phyloP scores from a whole-genome alignment of 2,329 filamentous ascomycete genomes.

The Aureobasidium sp. region DNA sequence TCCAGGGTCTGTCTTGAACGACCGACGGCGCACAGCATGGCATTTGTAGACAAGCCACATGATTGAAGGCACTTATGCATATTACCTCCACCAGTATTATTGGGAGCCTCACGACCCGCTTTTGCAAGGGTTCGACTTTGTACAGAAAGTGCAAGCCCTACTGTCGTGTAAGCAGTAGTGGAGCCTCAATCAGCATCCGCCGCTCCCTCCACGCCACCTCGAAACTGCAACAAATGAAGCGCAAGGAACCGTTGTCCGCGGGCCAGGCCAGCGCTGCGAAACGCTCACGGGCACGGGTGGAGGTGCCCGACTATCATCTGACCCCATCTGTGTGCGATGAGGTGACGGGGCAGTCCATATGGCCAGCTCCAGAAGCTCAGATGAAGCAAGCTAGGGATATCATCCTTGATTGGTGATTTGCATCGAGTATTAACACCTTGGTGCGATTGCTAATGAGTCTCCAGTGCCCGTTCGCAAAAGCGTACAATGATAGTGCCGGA shows the following conservation, averaged over 20 bases:
- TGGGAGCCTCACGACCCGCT: not conserved
- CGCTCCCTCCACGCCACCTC: not conserved
- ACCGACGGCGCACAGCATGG: not conserved
- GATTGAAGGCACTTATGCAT: not conserved
- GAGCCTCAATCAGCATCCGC: not conserved
- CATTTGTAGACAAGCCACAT: not conserved
- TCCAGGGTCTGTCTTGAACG: slow-evolving; percentile 4
- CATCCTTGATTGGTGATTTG: slow-evolving; percentile 47
- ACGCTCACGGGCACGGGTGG: slow-evolving; percentile 17
- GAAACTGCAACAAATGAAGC: slow-evolving; percentile 19
- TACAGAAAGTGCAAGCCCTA: not conserved
- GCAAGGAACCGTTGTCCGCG: slow-evolving; percentile 19
- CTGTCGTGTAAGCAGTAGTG: not conserved
- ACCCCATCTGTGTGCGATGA: slow-evolving; percentile 35
- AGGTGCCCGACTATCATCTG: slow-evolving; percentile 39
- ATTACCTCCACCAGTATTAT: not conserved
- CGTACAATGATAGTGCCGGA: slow-evolving; percentile 56
- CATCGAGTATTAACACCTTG: not conserved
- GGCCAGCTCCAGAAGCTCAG: slow-evolving; percentile 52
- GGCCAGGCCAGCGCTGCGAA: slow-evolving; percentile 22
- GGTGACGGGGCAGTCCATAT: slow-evolving; percentile 42
- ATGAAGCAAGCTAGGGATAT: slow-evolving; percentile 49
- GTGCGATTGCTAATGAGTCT: not conserved
- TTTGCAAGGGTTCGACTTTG: not conserved
- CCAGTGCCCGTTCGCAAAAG: slow-evolving; percentile 44